These are phyloP conservation scores for Penicillium sp. DNA, from an alignment of 2,329 filamentous ascomycete species.

Conservation along the genomic window DNA sequence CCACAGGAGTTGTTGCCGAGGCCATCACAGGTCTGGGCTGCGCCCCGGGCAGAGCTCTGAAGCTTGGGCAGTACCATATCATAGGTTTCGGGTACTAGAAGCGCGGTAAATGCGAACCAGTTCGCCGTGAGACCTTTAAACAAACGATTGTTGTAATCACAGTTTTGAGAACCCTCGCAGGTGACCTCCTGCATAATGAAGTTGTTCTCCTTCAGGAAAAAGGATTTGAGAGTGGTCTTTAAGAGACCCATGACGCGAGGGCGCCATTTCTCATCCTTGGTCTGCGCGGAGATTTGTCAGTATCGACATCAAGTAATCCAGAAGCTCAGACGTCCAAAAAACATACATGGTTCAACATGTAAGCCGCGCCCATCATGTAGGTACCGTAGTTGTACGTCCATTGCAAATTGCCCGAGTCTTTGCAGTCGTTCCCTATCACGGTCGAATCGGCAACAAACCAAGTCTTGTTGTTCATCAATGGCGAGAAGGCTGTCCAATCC, in stretches of 20 bases:
- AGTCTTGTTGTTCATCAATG: slow-evolving; percentile 10
- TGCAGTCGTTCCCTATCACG: slow-evolving; percentile 48
- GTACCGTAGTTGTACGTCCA: slow-evolving; percentile 63
- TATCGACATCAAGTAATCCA: not conserved
- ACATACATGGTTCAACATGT: slow-evolving; percentile 60
- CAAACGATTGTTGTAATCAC: slow-evolving; percentile 61
- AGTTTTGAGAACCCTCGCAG: slow-evolving; percentile 57
- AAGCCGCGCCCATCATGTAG: slow-evolving; percentile 55
- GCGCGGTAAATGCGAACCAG: slow-evolving; percentile 49
- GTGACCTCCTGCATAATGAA: slow-evolving; percentile 59
- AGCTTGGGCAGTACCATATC: slow-evolving; percentile 52
- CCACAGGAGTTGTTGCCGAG: slow-evolving; percentile 6
- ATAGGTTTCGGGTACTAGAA: slow-evolving; percentile 56
- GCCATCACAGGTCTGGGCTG: slow-evolving; percentile 55
- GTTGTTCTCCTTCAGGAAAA: slow-evolving; percentile 45
- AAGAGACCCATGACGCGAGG: slow-evolving; percentile 52
- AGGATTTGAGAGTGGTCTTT: slow-evolving; percentile 37
- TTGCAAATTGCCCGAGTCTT: slow-evolving; percentile 54
- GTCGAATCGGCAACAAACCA: slow-evolving; percentile 13
- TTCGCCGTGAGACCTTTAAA: slow-evolving; percentile 68
- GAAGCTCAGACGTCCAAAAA: no score
- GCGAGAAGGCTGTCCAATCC: slow-evolving; percentile 9
- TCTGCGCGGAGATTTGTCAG: not conserved
- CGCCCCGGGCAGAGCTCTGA: slow-evolving; percentile 52
- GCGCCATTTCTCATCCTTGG: slow-evolving; percentile 46